Percentiles rank a stretch among this genome's conserved stretches.
phyloP scores from a whole-genome alignment of 2,329 filamentous ascomycete species.

The Fusarium agapanthi region DNA sequence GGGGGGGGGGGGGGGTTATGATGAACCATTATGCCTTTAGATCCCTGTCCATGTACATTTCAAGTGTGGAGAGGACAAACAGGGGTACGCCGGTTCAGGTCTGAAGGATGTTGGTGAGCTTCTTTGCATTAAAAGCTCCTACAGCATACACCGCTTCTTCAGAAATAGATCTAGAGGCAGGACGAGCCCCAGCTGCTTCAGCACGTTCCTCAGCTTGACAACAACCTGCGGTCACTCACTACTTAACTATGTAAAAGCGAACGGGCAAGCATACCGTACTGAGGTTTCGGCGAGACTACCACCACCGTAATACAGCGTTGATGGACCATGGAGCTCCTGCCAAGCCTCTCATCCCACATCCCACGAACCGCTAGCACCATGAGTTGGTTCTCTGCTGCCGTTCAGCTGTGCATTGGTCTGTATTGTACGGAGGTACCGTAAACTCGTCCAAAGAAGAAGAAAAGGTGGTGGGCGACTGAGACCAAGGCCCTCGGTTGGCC shows the following conservation, averaged over 20 bases:
- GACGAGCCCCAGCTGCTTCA: slow-evolving; percentile 5
- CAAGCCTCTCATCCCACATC: not conserved
- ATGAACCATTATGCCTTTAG: not conserved
- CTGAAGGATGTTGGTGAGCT: slow-evolving; percentile 3
- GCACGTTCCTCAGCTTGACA: not conserved
- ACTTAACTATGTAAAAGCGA: not conserved
- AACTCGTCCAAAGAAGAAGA: not conserved
- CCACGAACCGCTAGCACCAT: not conserved
- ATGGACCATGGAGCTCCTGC: slow-evolving; percentile 3
- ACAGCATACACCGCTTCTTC: slow-evolving; percentile 33
- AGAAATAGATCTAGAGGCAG: not conserved
- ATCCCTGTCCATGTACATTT: slow-evolving; percentile 6
- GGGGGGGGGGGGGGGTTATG: too few species aligned
- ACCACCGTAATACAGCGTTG: not conserved
- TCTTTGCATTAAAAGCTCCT: slow-evolving; percentile 5
- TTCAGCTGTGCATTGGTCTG: not conserved
- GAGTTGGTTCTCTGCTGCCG: not conserved
- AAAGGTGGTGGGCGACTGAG: slow-evolving; percentile 26
- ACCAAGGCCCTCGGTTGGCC: slow-evolving; percentile 4
- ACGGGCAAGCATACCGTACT: not conserved
- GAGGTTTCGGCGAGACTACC: not conserved
- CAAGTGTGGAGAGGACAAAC: slow-evolving; percentile 24
- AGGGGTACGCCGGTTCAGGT: slow-evolving; percentile 6
- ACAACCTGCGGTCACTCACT: not conserved
- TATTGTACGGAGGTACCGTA: not conserved